These are phyloP conservation scores for Pythium sp. DNA, from an alignment of 352 stramenopile species.

Conservation along the genomic window DNA sequence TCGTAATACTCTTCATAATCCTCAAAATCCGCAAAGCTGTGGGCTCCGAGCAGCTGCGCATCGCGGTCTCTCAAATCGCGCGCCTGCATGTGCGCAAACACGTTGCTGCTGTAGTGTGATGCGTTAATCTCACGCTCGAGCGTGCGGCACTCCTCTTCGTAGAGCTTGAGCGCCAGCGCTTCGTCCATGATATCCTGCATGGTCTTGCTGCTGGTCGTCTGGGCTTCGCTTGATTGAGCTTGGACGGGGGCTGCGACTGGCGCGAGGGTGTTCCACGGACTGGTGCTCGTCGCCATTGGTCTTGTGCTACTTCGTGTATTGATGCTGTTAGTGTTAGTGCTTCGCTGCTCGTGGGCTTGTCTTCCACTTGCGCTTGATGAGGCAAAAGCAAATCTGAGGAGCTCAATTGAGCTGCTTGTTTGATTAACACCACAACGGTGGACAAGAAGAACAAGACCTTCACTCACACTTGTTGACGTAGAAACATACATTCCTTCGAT, in stretches of 20 bases:
- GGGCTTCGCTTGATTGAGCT: not conserved
- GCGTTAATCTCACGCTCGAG: constrained; percentile 39
- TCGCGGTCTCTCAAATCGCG: constrained; percentile 23
- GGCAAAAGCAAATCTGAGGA: constrained; percentile 15
- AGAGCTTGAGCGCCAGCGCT: constrained; percentile 55
- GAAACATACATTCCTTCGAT: not conserved
- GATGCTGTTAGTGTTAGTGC: constrained; percentile 1
- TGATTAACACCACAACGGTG: not conserved
- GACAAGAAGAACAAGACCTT: constrained; percentile 1
- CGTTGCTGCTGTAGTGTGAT: constrained; percentile 27
- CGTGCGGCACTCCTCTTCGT: constrained; percentile 51
- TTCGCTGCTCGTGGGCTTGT: not conserved
- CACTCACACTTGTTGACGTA: constrained; percentile 10
- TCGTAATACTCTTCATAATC: constrained; percentile 16
- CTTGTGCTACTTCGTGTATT: not conserved
- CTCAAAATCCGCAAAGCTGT: constrained; percentile 33
- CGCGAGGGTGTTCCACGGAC: constrained; percentile 8
- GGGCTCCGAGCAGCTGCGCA: constrained; percentile 38
- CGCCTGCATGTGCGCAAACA: constrained; percentile 31
- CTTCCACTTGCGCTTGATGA: not conserved
- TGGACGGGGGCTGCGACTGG: not conserved
- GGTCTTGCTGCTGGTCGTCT: constrained; percentile 9
- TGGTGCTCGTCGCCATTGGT: constrained; percentile 14
- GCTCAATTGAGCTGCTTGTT: constrained; percentile 1
- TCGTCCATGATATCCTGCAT: constrained; percentile 78